Evolutionary conservation across 2,329 filamentous ascomycete genomes (phyloP), one percentile per base, ranked within the genome.

Genomic region (Lachnellula suecica): DNA sequence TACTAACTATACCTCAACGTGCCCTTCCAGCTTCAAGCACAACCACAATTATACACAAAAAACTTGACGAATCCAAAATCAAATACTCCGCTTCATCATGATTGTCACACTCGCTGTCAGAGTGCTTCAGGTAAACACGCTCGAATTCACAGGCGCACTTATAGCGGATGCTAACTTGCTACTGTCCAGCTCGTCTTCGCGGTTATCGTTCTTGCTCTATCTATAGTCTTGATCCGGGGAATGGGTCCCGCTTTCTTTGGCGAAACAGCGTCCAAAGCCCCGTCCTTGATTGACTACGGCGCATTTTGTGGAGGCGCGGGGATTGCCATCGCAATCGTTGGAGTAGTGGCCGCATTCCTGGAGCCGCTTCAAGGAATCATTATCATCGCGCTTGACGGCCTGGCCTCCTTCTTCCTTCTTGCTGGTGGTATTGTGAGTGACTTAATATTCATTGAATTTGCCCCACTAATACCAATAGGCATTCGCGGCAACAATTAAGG

Each of bases 381-480:
- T 2, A 59, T 62, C 25, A 47, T 63, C 2, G 44, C 20, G 4
- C 37, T 63, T 3, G 64, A 67, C 46, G 58, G 19, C 0, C 10
- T 66, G 23, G 59, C 64, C 1, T 22, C 55, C 1, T 63, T 67
- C 44, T 60, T 67, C 41, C 45, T 64, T 17, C 48, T 65, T 9
- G 63, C 64, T 34, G 64, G 61, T 9, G 63, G 51, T 23, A 51
- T 61, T 23, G 64, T 66, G 61, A 54, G 61, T 57, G 5, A 5
- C 11, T 25, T 25, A 13, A 25, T 23, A 7, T 10, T 34, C 17
- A 23, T 19, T 25, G n/a, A 23, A 27, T 27, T 22, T 35, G 40
- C 15, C 43, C 46, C 53, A 50, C 48, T 24, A 17, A 13, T 25
- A 4, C 15, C 34, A n/a, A 10, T n/a, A 66, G 64, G 62, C 64